Base-by-base conservation (phyloP, 805 yeast species). In the Lipomyces orientalis region DNA sequence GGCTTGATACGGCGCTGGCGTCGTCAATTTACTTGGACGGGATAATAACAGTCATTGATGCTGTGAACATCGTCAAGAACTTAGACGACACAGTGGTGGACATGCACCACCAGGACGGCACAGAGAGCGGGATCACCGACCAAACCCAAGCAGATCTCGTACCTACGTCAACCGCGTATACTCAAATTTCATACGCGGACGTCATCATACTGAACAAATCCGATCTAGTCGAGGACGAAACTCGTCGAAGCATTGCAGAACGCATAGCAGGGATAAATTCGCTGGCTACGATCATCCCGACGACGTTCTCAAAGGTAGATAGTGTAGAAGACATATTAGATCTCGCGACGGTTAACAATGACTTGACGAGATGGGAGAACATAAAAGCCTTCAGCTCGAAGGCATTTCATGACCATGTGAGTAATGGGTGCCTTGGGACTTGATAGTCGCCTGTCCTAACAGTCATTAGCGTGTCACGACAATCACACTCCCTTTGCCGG, bases 151-250 rank as follows among this genome's bases (percentile, higher is more conserved):
- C 49, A 4, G 57, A 34, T 34, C 62, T 65, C 10, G 80, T 79
- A 37, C 80, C 83, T 4, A 75, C 87, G 14, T 89, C 97, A 0
- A 89, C 97, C 1, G 98, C 98, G 0, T 93, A 90, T 75, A 81
- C 91, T 39, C 99, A 95, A 79, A 84, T 95, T 25, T 97, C 97
- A 0, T 80, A 93, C 76, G 97, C 98, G 0, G 99, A 95, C 77
- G 86, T 86, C 5, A 82, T 95, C 0, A 74, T 95, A 10, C 71
- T 95, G 67, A 95, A 95, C 79, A 95, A 95, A 77, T 78, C 86
- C 54, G 99, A 95, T 74, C 82, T 78, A 19, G 71, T 85, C 2
- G 71, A 72, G 3, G 62, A 67, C 0, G 72, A 71, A 0, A 71
- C 71, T 4, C 70, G 75, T 8, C 74, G 80, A 10, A 74, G 74